Percentiles rank a stretch among this genome's conserved stretches.
Evolutionary conservation across 805 yeast species (phyloP).

Genomic region (Wickerhamiella qilinensis): DNA sequence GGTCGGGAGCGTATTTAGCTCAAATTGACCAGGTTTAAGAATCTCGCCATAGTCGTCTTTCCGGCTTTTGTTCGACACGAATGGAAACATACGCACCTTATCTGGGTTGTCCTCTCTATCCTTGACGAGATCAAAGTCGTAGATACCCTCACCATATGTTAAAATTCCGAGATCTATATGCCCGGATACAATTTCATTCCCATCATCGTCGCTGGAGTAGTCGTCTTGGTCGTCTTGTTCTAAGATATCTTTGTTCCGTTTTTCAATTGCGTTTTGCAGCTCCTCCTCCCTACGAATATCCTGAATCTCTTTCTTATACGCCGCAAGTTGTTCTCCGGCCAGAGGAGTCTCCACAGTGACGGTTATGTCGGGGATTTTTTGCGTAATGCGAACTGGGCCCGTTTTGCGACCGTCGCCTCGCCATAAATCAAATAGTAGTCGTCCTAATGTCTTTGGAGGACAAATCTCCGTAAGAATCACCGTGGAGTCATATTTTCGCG

Average conservation of each 20-base stretch:
- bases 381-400: conserved; percentile 13
- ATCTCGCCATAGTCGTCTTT: conserved; percentile 80
- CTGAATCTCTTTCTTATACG: conserved; percentile 14
- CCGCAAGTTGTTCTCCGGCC: conserved; percentile 21
- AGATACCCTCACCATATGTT: conserved; percentile 21
- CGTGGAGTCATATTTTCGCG: conserved; percentile 50
- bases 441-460: conserved; percentile 31
- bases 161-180: conserved; percentile 17
- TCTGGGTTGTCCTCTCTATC: conserved; percentile 27
- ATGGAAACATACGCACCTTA: conserved; percentile 60
- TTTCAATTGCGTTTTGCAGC: conserved; percentile 20
- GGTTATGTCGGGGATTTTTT: conserved; percentile 5
- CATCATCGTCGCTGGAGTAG: conserved; percentile 19
- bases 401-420: conserved; percentile 21
- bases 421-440: conserved; percentile 28
- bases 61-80: conserved; percentile 37
- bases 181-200: conserved; percentile 13
- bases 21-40: conserved; percentile 34
- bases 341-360: conserved; percentile 16
- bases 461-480: conserved; percentile 60
- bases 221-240: conserved; percentile 21
- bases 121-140: conserved; percentile 38
- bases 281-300: conserved; percentile 14
- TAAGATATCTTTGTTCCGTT: conserved; percentile 24
- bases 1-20: neutral